These are phyloP conservation scores for Apiospora hydei DNA, from an alignment of 2,329 filamentous ascomycete species.

Conservation along the genomic window DNA sequence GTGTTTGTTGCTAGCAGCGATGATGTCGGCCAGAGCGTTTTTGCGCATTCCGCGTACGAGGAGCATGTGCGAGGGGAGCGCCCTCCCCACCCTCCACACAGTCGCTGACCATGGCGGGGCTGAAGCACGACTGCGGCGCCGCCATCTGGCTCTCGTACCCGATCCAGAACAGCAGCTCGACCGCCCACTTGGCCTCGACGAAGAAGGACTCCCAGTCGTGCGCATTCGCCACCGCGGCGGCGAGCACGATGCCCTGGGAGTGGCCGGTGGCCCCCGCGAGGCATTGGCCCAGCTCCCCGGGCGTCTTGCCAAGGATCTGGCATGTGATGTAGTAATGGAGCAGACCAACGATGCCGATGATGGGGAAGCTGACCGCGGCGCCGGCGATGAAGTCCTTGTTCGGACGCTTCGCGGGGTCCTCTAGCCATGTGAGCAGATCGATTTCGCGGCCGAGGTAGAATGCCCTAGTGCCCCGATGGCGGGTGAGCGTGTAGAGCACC, in stretches of 20 bases:
- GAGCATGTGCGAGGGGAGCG: slow-evolving; percentile 34
- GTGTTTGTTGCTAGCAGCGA: neutral
- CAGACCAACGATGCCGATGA: neutral
- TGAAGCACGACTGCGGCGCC: slow-evolving; percentile 27
- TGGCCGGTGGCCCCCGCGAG: slow-evolving; percentile 37
- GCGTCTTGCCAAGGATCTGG: neutral
- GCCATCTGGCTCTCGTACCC: slow-evolving; percentile 41
- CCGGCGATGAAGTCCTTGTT: neutral
- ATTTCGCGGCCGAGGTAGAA: neutral
- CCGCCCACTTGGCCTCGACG: slow-evolving; percentile 35
- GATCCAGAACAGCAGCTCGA: slow-evolving; percentile 45
- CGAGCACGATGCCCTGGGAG: slow-evolving; percentile 48
- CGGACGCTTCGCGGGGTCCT: neutral
- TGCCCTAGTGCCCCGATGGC: neutral
- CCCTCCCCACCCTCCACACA: neutral
- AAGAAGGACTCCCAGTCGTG: slow-evolving; percentile 44
- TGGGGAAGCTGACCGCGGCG: slow-evolving; percentile 2
- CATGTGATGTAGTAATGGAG: neutral
- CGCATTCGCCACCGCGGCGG: slow-evolving; percentile 42
- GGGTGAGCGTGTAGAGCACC: neutral
- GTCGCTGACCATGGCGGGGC: neutral
- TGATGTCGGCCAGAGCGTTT: neutral
- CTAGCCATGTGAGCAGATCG: neutral
- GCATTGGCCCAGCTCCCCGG: neutral
- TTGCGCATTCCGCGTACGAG: neutral